These are phyloP conservation scores for Isatis lusitanica DNA, from an alignment of 441 rosid genomes.

Conservation along the genomic window DNA sequence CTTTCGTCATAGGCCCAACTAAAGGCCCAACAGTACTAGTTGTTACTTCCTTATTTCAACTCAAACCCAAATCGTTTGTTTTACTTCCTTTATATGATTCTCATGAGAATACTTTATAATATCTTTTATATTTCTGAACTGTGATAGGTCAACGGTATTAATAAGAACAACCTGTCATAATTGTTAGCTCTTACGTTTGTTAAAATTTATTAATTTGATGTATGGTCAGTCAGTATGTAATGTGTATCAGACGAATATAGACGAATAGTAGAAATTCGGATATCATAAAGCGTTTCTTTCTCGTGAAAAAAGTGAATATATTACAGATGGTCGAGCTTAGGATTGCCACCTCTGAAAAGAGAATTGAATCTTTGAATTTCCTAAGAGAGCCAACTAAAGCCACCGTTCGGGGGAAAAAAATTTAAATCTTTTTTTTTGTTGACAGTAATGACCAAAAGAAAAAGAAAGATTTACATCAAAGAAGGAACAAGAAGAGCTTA, in stretches of 20 bases:
- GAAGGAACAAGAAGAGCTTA: constrained; percentile 5
- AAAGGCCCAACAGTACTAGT: background rate
- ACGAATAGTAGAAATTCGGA: background rate
- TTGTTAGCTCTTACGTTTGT: background rate
- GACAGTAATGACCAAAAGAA: constrained; percentile 1
- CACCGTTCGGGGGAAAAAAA: background rate
- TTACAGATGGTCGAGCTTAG: background rate
- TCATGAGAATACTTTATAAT: no score
- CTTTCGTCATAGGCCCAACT: background rate
- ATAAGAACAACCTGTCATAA: background rate
- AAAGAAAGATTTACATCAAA: constrained; percentile 20
- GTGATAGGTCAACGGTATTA: background rate
- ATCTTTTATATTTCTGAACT: background rate
- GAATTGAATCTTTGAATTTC: no score
- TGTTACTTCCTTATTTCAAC: background rate
- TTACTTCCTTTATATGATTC: no score
- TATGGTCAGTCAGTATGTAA: background rate
- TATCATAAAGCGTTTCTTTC: background rate
- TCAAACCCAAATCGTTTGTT: background rate
- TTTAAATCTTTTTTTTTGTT: background rate
- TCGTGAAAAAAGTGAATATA: background rate
- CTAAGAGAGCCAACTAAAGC: background rate
- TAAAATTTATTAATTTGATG: no score
- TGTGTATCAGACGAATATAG: background rate
- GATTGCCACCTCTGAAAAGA: no score